phyloP scores from a whole-genome alignment of 139 green algal genomes.

The Diplosphaera chodatii region DNA sequence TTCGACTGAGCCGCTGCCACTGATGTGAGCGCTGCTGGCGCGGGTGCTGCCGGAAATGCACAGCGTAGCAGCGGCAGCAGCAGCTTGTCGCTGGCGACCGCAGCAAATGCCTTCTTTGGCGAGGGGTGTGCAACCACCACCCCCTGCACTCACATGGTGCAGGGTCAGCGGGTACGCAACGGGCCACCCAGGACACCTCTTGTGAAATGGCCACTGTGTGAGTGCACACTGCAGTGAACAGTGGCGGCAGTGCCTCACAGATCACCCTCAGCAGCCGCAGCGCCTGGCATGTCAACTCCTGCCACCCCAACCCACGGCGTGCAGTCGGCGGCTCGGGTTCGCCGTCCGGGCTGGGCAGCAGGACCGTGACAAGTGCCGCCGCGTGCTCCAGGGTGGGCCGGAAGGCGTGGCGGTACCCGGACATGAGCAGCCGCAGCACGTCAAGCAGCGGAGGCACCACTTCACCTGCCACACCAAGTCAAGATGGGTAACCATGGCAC shows the following conservation, averaged over 20 bases:
- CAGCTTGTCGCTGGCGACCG: background rate
- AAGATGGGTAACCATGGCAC: no score
- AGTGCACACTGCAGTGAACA: no score
- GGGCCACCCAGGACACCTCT: no score
- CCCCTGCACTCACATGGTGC: background rate
- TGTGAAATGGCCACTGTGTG: no score
- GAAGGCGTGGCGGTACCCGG: background rate
- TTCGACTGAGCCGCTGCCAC: background rate
- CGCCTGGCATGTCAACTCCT: background rate
- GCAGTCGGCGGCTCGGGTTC: background rate
- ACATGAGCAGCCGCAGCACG: background rate
- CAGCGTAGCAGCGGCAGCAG: background rate
- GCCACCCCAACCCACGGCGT: background rate
- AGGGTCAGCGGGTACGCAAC: no score
- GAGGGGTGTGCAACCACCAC: background rate
- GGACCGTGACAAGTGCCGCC: background rate
- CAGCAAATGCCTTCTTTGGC: background rate
- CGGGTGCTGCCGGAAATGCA: background rate
- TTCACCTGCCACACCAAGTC: background rate
- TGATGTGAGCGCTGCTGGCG: no score
- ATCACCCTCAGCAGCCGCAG: constrained; percentile 1
- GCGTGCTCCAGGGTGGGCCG: constrained; percentile 1
- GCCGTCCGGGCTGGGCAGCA: background rate
- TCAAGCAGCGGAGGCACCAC: background rate
- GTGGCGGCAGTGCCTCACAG: no score